These are phyloP conservation scores for Hyaloscypha bicolor DNA, from an alignment of 495 filamentous ascomycete genomes.

Conservation along the genomic window DNA sequence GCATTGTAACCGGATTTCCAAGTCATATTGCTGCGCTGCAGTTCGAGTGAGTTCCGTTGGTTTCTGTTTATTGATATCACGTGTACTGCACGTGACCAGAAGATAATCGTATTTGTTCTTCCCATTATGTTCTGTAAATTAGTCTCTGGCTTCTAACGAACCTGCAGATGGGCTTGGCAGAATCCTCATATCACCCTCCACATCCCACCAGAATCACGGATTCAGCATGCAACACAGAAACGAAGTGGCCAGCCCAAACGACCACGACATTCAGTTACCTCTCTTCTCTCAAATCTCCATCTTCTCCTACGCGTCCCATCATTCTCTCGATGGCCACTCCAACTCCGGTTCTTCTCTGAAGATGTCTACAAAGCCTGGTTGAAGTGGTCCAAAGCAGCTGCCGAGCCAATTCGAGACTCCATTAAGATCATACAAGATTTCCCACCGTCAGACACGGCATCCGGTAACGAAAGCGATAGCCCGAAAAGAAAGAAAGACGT, in stretches of 20 bases:
- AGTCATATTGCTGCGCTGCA: slow-evolving; percentile 85
- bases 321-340: slow-evolving; percentile 81
- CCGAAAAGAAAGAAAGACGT: slow-evolving; percentile 14
- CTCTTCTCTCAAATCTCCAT: slow-evolving; percentile 74
- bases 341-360: slow-evolving; percentile 73
- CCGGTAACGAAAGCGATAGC: slow-evolving; percentile 27
- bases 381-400: slow-evolving; percentile 53
- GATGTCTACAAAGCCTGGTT: slow-evolving; percentile 73
- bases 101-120: background rate
- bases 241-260: slow-evolving; percentile 48
- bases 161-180: slow-evolving; percentile 84
- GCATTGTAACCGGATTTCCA: slow-evolving; percentile 86
- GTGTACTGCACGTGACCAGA: slow-evolving; percentile 9
- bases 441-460: slow-evolving; percentile 24
- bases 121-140: background rate
- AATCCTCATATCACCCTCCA: slow-evolving; percentile 77
- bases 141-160: background rate
- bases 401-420: slow-evolving; percentile 47
- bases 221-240: slow-evolving; percentile 44
- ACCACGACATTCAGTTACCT: slow-evolving; percentile 58
- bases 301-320: slow-evolving; percentile 74
- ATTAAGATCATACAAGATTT: slow-evolving; percentile 62
- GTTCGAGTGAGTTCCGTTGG: slow-evolving; percentile 72
- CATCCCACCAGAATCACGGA: slow-evolving; percentile 60
- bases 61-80: slow-evolving; percentile 12